Base-by-base conservation (phyloP, 2,329 filamentous ascomycete species). In the Ceratocystis colombiana region DNA sequence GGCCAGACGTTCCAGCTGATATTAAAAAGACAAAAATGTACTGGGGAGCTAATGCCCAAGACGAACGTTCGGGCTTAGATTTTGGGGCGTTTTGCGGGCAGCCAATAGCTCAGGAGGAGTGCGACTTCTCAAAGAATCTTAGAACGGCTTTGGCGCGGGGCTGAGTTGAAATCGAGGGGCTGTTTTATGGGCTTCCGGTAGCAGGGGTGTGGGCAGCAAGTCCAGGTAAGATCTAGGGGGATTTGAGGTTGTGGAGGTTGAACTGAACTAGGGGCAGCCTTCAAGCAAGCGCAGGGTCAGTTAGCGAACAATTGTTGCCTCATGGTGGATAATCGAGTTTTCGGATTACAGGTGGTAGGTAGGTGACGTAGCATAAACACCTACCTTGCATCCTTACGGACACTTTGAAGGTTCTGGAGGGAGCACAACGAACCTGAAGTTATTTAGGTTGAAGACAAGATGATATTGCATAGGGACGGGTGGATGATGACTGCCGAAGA, bases 111-210 rank as follows among this genome's bases (percentile, higher is more conserved):
- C 62, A 64, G 62, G 50, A 48, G 28, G 48, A 50, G 30, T 55
- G 28, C 48, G 30, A 64, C 48, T 53, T 48, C 46, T 48, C 46
- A n/a, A 7, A 41, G 37, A 41, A 30, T 55, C 50, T 55, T n/a
- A 48, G 46, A 64, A 59, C 55, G 55, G 55, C 63, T 53, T 62
- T 66, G 66, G 67, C 64, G 67, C 64, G 67, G 67, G 67, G 67
- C 67, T 68, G 67, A 66, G 67, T 66, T 45, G 64, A 41, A 67
- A 64, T 68, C 67, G 67, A 64, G 59, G 61, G 67, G 67, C 57
- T 66, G 61, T 68, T 64, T 68, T 61, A 61, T 62, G 61, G 67
- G 50, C 20, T 62, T 63, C 37, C 53, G 25, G 45, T 44, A 25
- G 55, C 45, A 59, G 55, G 64, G 41, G 45, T 64, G 25, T 62